Percentiles rank a stretch among this genome's conserved stretches.
phyloP scores from a whole-genome alignment of 495 filamentous ascomycete species.

The Geopyxis carbonaria region DNA sequence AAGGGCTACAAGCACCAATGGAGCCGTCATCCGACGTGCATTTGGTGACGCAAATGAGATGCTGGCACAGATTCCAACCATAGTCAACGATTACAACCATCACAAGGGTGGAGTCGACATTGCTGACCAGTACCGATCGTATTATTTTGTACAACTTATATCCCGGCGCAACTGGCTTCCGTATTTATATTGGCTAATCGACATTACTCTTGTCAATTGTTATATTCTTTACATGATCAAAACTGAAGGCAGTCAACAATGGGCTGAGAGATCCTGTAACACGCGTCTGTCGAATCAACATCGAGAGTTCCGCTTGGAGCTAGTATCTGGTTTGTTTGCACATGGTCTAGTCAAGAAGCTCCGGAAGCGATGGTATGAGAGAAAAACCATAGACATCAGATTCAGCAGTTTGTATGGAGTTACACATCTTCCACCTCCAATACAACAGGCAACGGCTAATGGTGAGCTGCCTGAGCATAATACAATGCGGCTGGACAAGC shows the following conservation, averaged over 20 bases:
- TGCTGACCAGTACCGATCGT: background rate
- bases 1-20: background rate
- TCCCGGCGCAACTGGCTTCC: conserved; percentile 6
- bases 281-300: background rate
- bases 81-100: conserved; percentile 3
- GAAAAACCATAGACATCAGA: too few species aligned
- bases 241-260: too few species aligned
- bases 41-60: background rate
- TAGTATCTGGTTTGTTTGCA: too few species aligned
- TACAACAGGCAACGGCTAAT: background rate
- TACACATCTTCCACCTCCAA: background rate
- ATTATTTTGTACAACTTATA: background rate
- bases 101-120: background rate
- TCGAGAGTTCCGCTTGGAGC: too few species aligned
- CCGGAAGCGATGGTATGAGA: too few species aligned
- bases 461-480: background rate
- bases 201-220: conserved; percentile 12
- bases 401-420: background rate
- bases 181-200: conserved; percentile 21
- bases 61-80: background rate
- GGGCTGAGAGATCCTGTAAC: too few species aligned
- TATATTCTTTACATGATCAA: background rate
- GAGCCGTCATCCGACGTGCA: background rate
- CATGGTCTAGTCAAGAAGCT: too few species aligned
- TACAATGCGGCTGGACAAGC: background rate